A percentile compares a stretch with the other conserved stretches of the same genome.
These are phyloP conservation scores for Alnus glutinosa DNA, from an alignment of 306 rosid genomes.

Conservation along the genomic window DNA sequence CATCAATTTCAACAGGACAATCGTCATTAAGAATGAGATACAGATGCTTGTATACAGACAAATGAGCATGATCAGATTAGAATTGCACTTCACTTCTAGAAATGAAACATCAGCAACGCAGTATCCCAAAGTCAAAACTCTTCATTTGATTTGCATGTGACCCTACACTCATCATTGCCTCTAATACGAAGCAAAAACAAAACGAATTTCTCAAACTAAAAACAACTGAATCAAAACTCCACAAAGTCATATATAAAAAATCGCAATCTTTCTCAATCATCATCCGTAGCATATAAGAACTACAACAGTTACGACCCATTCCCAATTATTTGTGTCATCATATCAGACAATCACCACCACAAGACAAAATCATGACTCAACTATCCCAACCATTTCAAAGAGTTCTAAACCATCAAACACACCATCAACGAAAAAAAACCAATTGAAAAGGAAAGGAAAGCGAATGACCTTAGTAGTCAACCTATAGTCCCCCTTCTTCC, in stretches of 20 bases:
- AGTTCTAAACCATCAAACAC: background rate
- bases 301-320: no score
- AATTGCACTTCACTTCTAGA: background rate
- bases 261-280: background rate
- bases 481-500: constrained; percentile 69
- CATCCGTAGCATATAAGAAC: no score
- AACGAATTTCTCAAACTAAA: background rate
- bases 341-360: background rate
- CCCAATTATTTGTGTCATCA: background rate
- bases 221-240: background rate
- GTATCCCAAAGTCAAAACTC: background rate
- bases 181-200: background rate
- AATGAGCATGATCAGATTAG: background rate
- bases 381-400: background rate
- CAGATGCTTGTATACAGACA: background rate
- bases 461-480: constrained; percentile 64
- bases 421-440: background rate
- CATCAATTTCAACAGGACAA: background rate
- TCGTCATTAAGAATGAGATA: background rate
- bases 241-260: background rate
- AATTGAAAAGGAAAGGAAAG: background rate
- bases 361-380: background rate
- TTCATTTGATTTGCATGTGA: background rate
- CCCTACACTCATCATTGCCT: background rate
- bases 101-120: background rate